Conservation (phyloP, 106 monocot genomes). For the Dioscorea zingiberensis region DNA sequence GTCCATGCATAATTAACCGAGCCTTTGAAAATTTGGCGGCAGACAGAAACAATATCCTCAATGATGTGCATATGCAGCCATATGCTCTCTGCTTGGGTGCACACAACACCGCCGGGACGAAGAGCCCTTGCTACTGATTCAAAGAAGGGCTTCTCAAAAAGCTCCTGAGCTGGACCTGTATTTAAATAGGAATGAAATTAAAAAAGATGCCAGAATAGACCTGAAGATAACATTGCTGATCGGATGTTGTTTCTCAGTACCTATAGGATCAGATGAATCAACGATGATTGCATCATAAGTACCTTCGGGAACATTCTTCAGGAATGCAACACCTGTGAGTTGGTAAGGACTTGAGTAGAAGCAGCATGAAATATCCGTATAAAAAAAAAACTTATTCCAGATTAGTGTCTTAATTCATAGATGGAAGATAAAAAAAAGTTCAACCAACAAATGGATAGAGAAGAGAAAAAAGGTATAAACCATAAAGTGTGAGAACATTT, state of each 20-base stretch:
- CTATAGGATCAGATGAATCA: constrained; percentile 47
- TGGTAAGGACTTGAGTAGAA: background rate
- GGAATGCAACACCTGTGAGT: constrained; percentile 43
- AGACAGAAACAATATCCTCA: constrained; percentile 61
- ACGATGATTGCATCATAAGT: constrained; percentile 47
- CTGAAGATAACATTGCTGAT: background rate
- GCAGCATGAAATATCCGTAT: no score
- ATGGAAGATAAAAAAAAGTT: no score
- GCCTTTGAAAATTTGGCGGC: constrained; percentile 88
- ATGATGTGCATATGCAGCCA: constrained; percentile 98
- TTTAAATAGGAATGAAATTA: background rate
- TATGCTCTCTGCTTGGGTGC: no score
- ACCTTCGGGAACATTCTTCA: constrained; percentile 26
- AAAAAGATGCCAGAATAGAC: background rate
- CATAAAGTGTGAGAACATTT: background rate
- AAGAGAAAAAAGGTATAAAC: no score
- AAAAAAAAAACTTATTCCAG: no score
- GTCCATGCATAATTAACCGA: constrained; percentile 98
- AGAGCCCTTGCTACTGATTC: constrained; percentile 73
- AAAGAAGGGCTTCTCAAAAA: constrained; percentile 96
- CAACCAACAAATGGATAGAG: no score
- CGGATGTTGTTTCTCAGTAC: constrained; percentile 1
- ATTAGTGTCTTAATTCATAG: no score
- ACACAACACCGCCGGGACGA: constrained; percentile 86
- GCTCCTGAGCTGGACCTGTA: constrained; percentile 87